Base-by-base conservation (phyloP, 768 basidiomycete genomes). In the Lentinula detonsa region DNA sequence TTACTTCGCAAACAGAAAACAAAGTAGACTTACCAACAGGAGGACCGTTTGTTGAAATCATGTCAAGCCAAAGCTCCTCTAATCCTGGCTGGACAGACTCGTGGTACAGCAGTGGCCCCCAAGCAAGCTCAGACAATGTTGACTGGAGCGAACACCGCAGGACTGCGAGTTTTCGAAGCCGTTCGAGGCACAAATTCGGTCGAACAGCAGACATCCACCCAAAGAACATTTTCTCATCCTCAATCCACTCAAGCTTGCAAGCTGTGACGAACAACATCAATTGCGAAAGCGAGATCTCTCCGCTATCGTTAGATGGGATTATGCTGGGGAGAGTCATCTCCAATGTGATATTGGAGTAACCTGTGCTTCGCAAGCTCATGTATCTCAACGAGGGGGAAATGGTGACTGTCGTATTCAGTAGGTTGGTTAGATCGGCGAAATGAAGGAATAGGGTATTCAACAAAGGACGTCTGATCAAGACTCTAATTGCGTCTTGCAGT, bases 171-270 rank as follows among this genome's bases (percentile, higher is more conserved):
- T 58, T 48, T 11, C 28, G 28, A 31, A 58, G 57, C 21, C 57
- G 57, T 48, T 43, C 57, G 11, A 58, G 57, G 28, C 33, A 48
- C 43, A 58, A 43, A 48, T 28, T 9, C 2, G 57, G 57, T 48
- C 11, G 57, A 37, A 58, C 18, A 58, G 57, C 45, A 18, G 43
- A 11, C 31, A 58, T 58, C 57, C 57, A 43, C 16, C 43, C 42
- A 34, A 58, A 58, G 45, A 46, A 58, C 31, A 48, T 31, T 7
- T 58, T 23, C n/a, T 43, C 35, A 15, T 43, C 57, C 33, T 58
- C 57, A 23, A 58, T 58, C 57, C 57, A 43, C 33, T 58, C 57
- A 42, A 58, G 57, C 45, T 58, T 58, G 33, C 57, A 58, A 2
- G 57, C 45, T 23, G 57, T 58, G 28, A 58, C 43, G 45, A 58